Evolutionary conservation across 2,329 filamentous ascomycete species (phyloP).

Genomic region (Aureobasidium zeae): DNA sequence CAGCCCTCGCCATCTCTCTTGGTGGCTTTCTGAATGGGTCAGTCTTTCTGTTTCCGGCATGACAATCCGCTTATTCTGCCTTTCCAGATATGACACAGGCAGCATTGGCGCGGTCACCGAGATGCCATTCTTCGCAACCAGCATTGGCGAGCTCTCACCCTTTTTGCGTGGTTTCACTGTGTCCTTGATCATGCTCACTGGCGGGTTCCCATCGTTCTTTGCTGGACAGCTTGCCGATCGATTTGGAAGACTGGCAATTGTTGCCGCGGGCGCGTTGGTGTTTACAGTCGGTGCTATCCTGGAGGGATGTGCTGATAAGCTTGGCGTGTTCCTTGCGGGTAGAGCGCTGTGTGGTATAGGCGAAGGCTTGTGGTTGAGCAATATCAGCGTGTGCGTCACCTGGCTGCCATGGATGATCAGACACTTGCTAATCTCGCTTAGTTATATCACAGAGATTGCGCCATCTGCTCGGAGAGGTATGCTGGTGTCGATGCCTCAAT

Average conservation of each 20-base stretch:
- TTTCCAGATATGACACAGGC: conserved; percentile 38
- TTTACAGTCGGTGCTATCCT: conserved; percentile 47
- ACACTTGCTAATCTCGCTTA: conserved; percentile 14
- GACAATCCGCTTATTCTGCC: background rate
- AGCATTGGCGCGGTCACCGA: conserved; percentile 51
- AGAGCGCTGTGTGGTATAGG: conserved; percentile 50
- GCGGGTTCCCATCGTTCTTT: conserved; percentile 46
- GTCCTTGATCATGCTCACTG: conserved; percentile 50
- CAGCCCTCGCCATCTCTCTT: conserved; percentile 18
- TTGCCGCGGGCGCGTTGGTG: conserved; percentile 42
- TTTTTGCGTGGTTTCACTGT: conserved; percentile 50
- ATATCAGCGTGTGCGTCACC: conserved; percentile 39
- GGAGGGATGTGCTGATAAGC: conserved; percentile 39
- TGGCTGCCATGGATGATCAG: background rate
- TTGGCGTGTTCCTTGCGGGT: conserved; percentile 48
- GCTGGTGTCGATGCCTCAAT: conserved; percentile 19
- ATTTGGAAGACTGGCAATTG: conserved; percentile 42
- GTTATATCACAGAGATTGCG: conserved; percentile 52
- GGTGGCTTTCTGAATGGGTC: conserved; percentile 21
- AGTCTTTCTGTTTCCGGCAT: background rate
- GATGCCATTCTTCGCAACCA: conserved; percentile 44
- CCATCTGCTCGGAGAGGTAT: conserved; percentile 38
- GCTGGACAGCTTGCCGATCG: conserved; percentile 49
- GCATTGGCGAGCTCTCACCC: conserved; percentile 44
- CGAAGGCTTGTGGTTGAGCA: conserved; percentile 50